Evolutionary conservation across 2,329 filamentous ascomycete species (phyloP).

Genomic region (Scedosporium dehoogii): DNA sequence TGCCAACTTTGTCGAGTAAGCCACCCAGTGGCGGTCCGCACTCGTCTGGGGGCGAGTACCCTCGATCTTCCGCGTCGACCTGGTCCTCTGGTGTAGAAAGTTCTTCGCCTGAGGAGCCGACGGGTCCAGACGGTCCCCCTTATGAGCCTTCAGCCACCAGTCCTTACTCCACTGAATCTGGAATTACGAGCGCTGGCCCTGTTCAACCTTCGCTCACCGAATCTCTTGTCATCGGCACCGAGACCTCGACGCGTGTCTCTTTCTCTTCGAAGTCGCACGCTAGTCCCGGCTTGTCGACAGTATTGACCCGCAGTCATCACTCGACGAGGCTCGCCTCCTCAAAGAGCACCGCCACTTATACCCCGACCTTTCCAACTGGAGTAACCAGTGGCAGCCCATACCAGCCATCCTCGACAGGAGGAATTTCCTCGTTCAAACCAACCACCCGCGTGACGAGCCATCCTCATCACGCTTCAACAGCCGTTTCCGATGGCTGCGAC

Average conservation of each 20-base stretch:
- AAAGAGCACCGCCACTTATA: background rate
- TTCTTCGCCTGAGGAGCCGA: background rate
- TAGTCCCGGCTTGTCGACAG: too few relatives aligned
- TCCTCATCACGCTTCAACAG: background rate
- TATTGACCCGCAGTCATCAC: too few relatives aligned
- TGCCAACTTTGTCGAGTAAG: background rate
- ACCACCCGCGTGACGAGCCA: background rate
- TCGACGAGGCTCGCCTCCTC: too few relatives aligned
- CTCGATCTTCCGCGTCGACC: background rate
- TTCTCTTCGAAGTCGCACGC: too few relatives aligned
- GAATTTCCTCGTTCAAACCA: background rate
- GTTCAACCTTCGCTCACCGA: background rate
- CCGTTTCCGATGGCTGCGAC: background rate
- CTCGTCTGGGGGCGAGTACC: background rate
- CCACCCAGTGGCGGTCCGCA: background rate
- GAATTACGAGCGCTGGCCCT: background rate
- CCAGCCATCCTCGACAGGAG: background rate
- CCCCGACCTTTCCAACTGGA: background rate
- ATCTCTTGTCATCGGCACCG: background rate
- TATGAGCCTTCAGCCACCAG: background rate
- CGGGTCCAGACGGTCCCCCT: background rate
- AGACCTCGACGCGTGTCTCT: background rate
- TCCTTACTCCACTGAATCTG: background rate
- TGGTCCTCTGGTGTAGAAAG: background rate
- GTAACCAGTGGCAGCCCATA: background rate